Percentiles rank a stretch among this genome's conserved stretches.
These are phyloP conservation scores for Nemania serpens DNA, from an alignment of 2,329 filamentous ascomycete species.

Conservation along the genomic window DNA sequence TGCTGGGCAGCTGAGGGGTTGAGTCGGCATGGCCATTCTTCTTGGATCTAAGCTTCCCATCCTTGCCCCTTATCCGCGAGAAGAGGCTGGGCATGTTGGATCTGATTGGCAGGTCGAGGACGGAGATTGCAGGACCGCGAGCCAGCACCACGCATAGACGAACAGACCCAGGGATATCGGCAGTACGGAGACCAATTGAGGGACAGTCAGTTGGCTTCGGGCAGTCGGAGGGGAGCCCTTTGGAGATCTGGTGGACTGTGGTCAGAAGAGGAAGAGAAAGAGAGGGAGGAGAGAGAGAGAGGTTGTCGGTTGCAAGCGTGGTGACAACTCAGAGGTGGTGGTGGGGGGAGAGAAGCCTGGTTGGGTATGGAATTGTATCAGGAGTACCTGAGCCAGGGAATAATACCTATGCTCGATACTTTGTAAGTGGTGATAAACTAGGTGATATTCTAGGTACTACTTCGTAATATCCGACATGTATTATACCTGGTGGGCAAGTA, in stretches of 20 bases:
- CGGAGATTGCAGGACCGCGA: conserved; percentile 19
- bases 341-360: conserved; percentile 20
- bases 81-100: conserved; percentile 62
- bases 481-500: background rate
- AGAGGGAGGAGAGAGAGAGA: conserved; percentile 20
- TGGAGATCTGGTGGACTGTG: no score
- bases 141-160: conserved; percentile 21
- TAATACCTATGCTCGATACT: no score
- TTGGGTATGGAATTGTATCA: conserved; percentile 32
- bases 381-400: no score
- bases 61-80: conserved; percentile 74
- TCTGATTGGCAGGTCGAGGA: conserved; percentile 28
- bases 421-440: no score
- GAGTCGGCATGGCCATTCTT: conserved; percentile 64
- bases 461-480: conserved; percentile 36
- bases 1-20: conserved; percentile 60
- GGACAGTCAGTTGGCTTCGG: background rate
- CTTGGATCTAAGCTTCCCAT: conserved; percentile 66
- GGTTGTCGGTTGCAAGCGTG: conserved; percentile 25
- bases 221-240: background rate
- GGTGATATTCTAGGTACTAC: background rate
- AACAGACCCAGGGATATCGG: conserved; percentile 21
- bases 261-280: no score
- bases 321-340: conserved; percentile 26
- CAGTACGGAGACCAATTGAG: conserved; percentile 21